Evolutionary conservation across 345 rosid genomes (phyloP), one percentile per base, ranked within the genome.

Genomic region (Gossypium mustelinum): DNA sequence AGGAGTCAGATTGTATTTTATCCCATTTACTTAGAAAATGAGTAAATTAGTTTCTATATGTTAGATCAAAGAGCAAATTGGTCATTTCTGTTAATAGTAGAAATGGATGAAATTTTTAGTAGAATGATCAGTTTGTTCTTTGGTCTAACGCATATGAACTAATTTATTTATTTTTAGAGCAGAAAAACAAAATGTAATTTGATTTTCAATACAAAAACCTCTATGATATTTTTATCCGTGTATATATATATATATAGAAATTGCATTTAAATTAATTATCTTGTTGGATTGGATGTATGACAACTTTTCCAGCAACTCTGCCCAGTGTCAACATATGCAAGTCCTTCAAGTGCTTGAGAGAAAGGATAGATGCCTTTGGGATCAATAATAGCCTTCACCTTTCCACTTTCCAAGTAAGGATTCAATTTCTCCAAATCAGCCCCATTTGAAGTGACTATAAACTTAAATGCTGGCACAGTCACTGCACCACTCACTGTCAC

Each of bases 331-430:
- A 94, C 55, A 79, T 90, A 94, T 1, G 96, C 80, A 74, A 94
- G 89, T 52, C 96, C 98, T 57, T 89, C 92, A 0, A 69, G 77
- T 2, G 85, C 88, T 29, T 73, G 82, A 8, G 89, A 76, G 64
- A 94, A 94, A 5, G 92, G 86, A 76, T 89, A 92, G 0, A 88
- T 93, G 25, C 93, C 97, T 73, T 82, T 94, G 2, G 97, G 94
- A 78, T 94, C 96, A 18, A 89, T 79, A 55, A 92, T 66, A 2
- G 97, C 87, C 87, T 90, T 92, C 79, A 92, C 86, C 75, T 90
- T 86, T 62, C 93, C 97, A 72, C 89, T 90, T 78, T 92, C 97
- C 16, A 94, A 61, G 68, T 85, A 94, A 12, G 97, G 88, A 9
- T 90, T 92, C 10, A 92, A 72, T 81, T 89, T 89, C 86, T 90